Evolutionary conservation across 352 stramenopile species (phyloP), one percentile per base, ranked within the genome.

Genomic region (Plasmopara halstedii): DNA sequence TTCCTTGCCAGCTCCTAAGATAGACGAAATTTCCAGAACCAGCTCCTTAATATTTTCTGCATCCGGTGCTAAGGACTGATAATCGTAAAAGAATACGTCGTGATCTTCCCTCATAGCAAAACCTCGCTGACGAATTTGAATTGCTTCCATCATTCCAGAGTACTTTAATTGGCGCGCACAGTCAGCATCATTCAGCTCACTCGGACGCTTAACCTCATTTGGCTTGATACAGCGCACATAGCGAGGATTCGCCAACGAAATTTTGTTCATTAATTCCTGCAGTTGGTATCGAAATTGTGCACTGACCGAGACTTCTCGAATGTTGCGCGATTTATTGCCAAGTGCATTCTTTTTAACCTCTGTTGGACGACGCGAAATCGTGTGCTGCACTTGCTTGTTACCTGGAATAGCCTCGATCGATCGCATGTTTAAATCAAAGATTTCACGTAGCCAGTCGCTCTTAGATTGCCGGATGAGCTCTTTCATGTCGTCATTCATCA

Each of bases 401-500:
- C 76, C 75, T 14, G 71, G 71, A 33, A 94, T 80, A 10, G 78
- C 72, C 35, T 94, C 80, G 40, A 90, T 88, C 8, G 80, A 87
- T 62, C 93, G 81, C 18, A 92, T 73, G 49, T 82, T 93, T 36
- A 90, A 51, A 41, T 91, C 76, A 41, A 95, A 92, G 47, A 95
- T 92, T 13, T 73, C 63, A 31, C 73, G 77, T 46, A 95, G 71
- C 80, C 80, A 95, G 27, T 85, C 71, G 41, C 74, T 93, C 45
- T 67, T 58, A 4, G 78, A 93, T 56, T 91, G 71, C 10, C 92
- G 85, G 41, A 95, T 88, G 9, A 97, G 62, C 48, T 96, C 85
- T 64, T 95, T 95, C 83, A 95, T 94, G 44, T 96, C 88, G 51
- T 95, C 85, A 50, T 96, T 95, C 50, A 98, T 53, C 39, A 88